Evolutionary conservation across 2,329 filamentous ascomycete species (phyloP).

Genomic region (Claviceps arundinis): DNA sequence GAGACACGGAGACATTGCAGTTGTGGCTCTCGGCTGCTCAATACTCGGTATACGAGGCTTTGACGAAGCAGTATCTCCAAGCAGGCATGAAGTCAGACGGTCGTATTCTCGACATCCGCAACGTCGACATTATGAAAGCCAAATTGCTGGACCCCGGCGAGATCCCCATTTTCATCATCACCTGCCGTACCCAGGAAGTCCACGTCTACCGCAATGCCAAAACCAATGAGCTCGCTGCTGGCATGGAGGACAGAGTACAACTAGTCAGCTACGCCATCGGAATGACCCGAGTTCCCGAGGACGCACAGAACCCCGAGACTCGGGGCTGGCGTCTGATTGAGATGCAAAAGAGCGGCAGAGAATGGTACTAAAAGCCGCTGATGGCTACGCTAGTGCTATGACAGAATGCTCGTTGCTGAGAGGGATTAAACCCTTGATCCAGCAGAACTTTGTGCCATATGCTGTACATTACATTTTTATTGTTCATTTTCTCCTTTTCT

Average conservation of each 20-base stretch:
- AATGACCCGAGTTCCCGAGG: conserved; percentile 83
- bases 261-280: conserved; percentile 97
- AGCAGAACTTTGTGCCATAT: background rate
- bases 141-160: conserved; percentile 75
- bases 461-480: conserved; percentile 2
- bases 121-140: conserved; percentile 77
- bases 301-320: conserved; percentile 94
- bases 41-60: conserved; percentile 90
- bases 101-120: conserved; percentile 84
- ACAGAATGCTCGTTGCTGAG: no score
- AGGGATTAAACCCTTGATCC: no score
- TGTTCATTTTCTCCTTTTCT: background rate
- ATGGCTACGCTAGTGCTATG: background rate
- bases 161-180: conserved; percentile 92
- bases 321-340: conserved; percentile 95
- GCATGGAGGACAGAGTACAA: conserved; percentile 98
- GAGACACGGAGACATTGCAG: conserved; percentile 79
- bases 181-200: conserved; percentile 91
- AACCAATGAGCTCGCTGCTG: conserved; percentile 75
- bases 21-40: conserved; percentile 94
- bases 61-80: conserved; percentile 90
- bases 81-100: conserved; percentile 90
- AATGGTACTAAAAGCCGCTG: conserved; percentile 45
- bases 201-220: conserved; percentile 94
- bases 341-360: conserved; percentile 93